Evolutionary conservation across 495 filamentous ascomycete species (phyloP).

Genomic region (Gamarada debralockiae): DNA sequence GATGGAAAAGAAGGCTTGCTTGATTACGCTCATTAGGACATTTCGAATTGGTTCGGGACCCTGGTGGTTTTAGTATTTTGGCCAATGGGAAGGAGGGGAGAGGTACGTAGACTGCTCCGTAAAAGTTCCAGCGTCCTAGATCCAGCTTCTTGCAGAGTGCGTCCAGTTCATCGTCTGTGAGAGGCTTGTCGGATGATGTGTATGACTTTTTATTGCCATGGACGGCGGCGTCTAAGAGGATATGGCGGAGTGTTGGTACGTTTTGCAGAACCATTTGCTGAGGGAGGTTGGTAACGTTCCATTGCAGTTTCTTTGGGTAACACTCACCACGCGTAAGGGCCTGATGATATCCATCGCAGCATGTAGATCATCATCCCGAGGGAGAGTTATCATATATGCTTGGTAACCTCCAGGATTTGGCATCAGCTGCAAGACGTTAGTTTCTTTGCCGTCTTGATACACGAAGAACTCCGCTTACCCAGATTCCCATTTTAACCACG

Average conservation of each 20-base stretch:
- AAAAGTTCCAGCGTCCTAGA: constrained; percentile 50
- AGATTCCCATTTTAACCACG: constrained; percentile 56
- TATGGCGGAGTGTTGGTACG: constrained; percentile 45
- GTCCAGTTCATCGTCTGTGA: constrained; percentile 34
- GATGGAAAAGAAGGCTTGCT: constrained; percentile 40
- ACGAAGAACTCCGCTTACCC: constrained; percentile 24
- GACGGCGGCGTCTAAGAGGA: constrained; percentile 42
- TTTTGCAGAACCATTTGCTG: constrained; percentile 46
- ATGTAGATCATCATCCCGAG: constrained; percentile 45
- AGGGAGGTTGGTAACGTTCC: no score
- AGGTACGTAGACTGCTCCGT: constrained; percentile 43
- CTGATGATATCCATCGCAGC: constrained; percentile 48
- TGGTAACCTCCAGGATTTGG: constrained; percentile 46
- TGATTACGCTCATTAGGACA: constrained; percentile 40
- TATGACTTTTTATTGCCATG: constrained; percentile 32
- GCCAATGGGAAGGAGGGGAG: neutral
- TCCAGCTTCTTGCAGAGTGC: constrained; percentile 30
- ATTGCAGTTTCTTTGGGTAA: no score
- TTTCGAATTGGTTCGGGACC: constrained; percentile 40
- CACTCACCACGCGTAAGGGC: constrained; percentile 33
- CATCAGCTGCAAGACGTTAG: constrained; percentile 34
- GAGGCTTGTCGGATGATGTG: constrained; percentile 29
- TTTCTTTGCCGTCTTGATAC: neutral
- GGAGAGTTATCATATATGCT: constrained; percentile 49
- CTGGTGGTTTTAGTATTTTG: neutral